These are phyloP conservation scores for Pythium insidiosum DNA, from an alignment of 352 stramenopile genomes.

Conservation along the genomic window DNA sequence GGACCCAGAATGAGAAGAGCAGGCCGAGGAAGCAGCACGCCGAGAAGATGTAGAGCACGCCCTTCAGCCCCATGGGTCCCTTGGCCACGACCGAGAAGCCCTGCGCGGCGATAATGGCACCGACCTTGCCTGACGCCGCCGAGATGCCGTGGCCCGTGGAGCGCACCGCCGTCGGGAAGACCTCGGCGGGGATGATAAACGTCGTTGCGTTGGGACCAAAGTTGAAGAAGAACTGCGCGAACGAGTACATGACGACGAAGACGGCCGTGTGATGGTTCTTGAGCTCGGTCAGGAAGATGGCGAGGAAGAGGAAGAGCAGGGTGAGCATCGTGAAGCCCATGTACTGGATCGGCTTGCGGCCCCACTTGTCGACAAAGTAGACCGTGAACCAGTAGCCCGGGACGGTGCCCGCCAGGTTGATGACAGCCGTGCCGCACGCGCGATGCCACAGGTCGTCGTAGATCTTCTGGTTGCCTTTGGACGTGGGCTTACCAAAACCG, in stretches of 20 bases:
- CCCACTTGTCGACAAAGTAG: conserved; percentile 45
- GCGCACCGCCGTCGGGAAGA: conserved; percentile 75
- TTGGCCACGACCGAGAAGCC: conserved; percentile 38
- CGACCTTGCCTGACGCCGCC: too few species aligned
- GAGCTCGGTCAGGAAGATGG: too few species aligned
- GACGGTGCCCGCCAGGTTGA: conserved; percentile 40
- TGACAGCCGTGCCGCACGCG: conserved; percentile 30
- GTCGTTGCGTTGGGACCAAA: conserved; percentile 74
- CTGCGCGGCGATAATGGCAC: conserved; percentile 45
- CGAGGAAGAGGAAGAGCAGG: too few species aligned
- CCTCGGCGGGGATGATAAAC: conserved; percentile 81
- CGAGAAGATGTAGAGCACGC: too few species aligned
- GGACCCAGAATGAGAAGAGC: conserved; percentile 41
- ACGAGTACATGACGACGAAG: too few species aligned
- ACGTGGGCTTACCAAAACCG: conserved; percentile 14
- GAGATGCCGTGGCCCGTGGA: conserved; percentile 82
- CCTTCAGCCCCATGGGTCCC: conserved; percentile 30
- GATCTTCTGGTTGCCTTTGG: conserved; percentile 36
- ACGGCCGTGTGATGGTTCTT: too few species aligned
- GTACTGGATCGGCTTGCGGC: too few species aligned
- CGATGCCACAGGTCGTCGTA: too few species aligned
- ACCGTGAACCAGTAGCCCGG: conserved; percentile 65
- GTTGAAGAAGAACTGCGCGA: too few species aligned
- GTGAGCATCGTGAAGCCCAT: too few species aligned
- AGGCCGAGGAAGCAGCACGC: conserved; percentile 36